These are phyloP conservation scores for Suhomyces terraborum DNA, from an alignment of 1,139 yeast species.

Conservation along the genomic window DNA sequence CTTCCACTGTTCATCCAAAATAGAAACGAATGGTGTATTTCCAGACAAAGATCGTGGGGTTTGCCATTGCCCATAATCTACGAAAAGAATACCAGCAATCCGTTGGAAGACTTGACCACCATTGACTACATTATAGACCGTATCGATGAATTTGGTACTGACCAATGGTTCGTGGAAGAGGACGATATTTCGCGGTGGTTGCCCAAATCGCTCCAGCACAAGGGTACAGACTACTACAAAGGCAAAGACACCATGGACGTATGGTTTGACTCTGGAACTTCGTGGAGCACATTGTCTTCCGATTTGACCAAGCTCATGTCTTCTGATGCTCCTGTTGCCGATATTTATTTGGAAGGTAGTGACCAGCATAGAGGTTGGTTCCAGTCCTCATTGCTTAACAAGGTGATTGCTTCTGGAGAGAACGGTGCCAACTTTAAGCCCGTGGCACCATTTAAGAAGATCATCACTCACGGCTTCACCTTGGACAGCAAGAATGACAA, in stretches of 20 bases:
- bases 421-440: conserved; percentile 41
- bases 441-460: conserved; percentile 65
- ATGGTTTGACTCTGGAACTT: conserved; percentile 97
- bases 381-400: conserved; percentile 87
- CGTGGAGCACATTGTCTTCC: conserved; percentile 71
- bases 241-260: conserved; percentile 96
- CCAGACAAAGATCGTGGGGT: conserved; percentile 98
- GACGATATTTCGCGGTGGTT: conserved; percentile 68
- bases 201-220: conserved; percentile 44
- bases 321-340: conserved; percentile 52
- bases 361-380: conserved; percentile 99
- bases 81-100: conserved; percentile 57
- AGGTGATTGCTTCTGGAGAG: conserved; percentile 54
- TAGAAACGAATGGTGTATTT: conserved; percentile 96
- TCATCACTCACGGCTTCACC: conserved; percentile 92
- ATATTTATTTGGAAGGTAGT: conserved; percentile 87
- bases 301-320: conserved; percentile 32
- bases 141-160: conserved; percentile 63
- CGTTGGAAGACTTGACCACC: conserved; percentile 53
- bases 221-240: conserved; percentile 51
- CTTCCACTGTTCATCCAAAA: conserved; percentile 70
- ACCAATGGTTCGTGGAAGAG: conserved; percentile 72
- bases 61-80: conserved; percentile 93
- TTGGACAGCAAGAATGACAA: conserved; percentile 83
- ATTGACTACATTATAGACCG: conserved; percentile 56